A percentile compares a stretch with the other conserved stretches of the same genome.
Evolutionary conservation across 495 filamentous ascomycete species (phyloP).

Genomic region (Aeminium ludgeri): DNA sequence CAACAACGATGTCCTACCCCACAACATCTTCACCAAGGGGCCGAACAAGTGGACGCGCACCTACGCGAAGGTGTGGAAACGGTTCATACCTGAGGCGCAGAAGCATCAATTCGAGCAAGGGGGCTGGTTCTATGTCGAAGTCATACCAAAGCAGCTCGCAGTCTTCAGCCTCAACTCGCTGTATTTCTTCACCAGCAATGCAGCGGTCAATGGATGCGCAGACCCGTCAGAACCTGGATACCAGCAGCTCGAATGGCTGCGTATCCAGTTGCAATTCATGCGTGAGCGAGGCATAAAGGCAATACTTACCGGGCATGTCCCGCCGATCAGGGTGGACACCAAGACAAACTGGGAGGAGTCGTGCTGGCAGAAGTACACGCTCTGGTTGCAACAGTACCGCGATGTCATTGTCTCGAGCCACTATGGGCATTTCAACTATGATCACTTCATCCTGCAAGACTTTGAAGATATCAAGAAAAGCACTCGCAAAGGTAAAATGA

Average conservation of each 20-base stretch:
- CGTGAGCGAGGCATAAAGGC: constrained; percentile 79
- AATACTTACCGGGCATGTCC: constrained; percentile 86
- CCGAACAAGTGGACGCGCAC: constrained; percentile 69
- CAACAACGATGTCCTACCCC: constrained; percentile 94
- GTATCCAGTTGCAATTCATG: constrained; percentile 74
- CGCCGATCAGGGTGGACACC: constrained; percentile 64
- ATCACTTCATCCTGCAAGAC: constrained; percentile 93
- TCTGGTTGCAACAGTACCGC: constrained; percentile 78
- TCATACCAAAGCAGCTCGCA: constrained; percentile 69
- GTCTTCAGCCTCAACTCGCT: constrained; percentile 94
- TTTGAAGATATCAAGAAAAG: constrained; percentile 50
- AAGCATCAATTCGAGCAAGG: constrained; percentile 80
- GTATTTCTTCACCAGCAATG: constrained; percentile 88
- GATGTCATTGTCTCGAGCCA: constrained; percentile 66
- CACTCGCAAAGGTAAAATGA: constrained; percentile 30
- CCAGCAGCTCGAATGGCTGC: constrained; percentile 90
- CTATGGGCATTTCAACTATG: constrained; percentile 97
- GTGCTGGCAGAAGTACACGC: constrained; percentile 95
- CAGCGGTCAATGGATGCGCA: constrained; percentile 77
- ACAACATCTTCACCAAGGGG: constrained; percentile 78
- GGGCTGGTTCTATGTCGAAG: constrained; percentile 87
- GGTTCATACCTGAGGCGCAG: constrained; percentile 86
- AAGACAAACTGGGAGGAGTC: constrained; percentile 84
- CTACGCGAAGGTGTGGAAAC: constrained; percentile 58
- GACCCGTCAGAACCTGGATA: constrained; percentile 65